Evolutionary conservation across 2,329 filamentous ascomycete genomes (phyloP), one percentile per base, ranked within the genome.

Genomic region (Aspergillus felis): DNA sequence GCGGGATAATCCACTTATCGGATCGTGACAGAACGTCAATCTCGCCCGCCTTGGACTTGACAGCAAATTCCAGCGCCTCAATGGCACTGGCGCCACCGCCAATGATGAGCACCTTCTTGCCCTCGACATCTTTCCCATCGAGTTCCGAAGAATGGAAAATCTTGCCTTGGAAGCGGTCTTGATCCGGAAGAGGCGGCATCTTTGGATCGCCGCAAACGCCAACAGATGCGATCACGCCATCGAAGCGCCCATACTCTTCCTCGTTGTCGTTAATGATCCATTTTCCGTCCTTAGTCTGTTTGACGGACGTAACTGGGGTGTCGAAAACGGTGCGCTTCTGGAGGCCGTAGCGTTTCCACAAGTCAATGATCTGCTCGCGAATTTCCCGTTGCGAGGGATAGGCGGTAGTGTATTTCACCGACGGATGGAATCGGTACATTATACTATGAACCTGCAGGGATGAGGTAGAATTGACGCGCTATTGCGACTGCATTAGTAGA

Each of bases 391-490:
- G 86, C 59, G 87, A 82, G 0, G 91, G 91, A 67, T 95, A 95
- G n/a, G 89, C 89, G 29, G 81, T 78, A 35, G 83, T 78, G 86
- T 89, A 95, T 59, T 83, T 80, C 1, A 95, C 84, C 0, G 88
- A 89, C 0, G 91, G 91, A 64, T 93, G 89, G 71, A 95, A 96
- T 24, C 91, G 84, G 72, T 93, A 95, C 90, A 94, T 94, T 57
- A 92, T 73, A 22, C 87, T 90, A 71, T 95, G 90, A 24, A 95
- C 92, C 68, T 94, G 90, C 0, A 95, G 81, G 17, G 89, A 85
- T 0, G 89, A 92, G 0, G 89, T 92, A 53, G 89, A 89, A 76
- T 94, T 93, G 44, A 94, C 89, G 72, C 83, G 82, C 86, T 90
- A 57, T 4, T 1, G 3, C 46, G 7, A 44, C 47, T 22, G 20